Evolutionary conservation across 257 asterid species (phyloP).

Genomic region (Sherardia arvensis): DNA sequence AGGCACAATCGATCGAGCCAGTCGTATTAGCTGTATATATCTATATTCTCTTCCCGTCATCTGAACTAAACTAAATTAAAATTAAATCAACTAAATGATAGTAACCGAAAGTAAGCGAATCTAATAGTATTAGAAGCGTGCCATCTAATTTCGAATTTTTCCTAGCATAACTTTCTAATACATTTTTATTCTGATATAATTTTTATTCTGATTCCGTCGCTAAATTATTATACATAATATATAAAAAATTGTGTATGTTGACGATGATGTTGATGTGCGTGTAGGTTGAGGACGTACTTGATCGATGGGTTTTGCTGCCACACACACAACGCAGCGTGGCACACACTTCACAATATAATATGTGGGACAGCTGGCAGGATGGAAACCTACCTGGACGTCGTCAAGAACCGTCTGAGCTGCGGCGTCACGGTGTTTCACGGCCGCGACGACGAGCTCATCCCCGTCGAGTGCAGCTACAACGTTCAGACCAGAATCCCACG

Average conservation of each 20-base stretch:
- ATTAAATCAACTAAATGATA: too few relatives aligned
- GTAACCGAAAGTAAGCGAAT: too few relatives aligned
- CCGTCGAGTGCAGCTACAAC: slow-evolving; percentile 76
- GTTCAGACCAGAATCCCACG: slow-evolving; percentile 55
- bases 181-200: too few relatives aligned
- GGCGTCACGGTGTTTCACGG: slow-evolving; percentile 64
- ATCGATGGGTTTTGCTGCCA: slow-evolving; percentile 84
- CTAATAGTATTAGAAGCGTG: too few relatives aligned
- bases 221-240: too few relatives aligned
- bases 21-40: too few relatives aligned
- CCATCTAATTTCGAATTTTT: too few relatives aligned
- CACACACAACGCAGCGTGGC: slow-evolving; percentile 97
- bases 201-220: too few relatives aligned
- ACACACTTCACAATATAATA: slow-evolving; percentile 82
- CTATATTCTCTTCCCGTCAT: not conserved
- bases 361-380: slow-evolving; percentile 81
- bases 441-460: slow-evolving; percentile 65
- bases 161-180: too few relatives aligned
- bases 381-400: slow-evolving; percentile 62
- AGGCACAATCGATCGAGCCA: too few relatives aligned
- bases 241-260: too few relatives aligned
- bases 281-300: slow-evolving; percentile 76
- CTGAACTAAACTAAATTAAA: too few relatives aligned
- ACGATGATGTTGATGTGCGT: not conserved
- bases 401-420: slow-evolving; percentile 43